phyloP scores from a whole-genome alignment of 2,329 filamentous ascomycete genomes.

The Thermochaetoides dissita region DNA sequence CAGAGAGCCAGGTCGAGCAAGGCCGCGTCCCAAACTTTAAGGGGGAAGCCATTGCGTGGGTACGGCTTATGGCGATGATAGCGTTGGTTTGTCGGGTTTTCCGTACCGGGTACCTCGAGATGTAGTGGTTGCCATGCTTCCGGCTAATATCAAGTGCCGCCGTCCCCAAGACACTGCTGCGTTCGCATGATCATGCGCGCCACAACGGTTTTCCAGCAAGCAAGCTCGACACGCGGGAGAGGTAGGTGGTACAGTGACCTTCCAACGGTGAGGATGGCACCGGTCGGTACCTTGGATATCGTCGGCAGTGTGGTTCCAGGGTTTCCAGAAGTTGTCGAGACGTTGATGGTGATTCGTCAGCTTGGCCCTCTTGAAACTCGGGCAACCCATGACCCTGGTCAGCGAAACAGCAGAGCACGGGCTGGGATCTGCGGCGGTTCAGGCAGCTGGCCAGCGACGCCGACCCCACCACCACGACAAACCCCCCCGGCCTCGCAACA shows the following conservation, averaged over 20 bases:
- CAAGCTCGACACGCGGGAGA: not conserved
- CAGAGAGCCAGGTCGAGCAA: too few species aligned
- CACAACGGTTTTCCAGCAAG: not conserved
- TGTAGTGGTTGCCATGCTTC: not conserved
- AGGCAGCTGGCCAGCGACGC: slow-evolving; percentile 20
- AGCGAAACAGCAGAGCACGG: slow-evolving; percentile 13
- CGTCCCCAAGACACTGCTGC: not conserved
- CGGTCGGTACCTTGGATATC: too few species aligned
- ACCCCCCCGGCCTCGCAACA: slow-evolving; percentile 8
- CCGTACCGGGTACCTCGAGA: too few species aligned
- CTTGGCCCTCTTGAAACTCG: slow-evolving; percentile 10
- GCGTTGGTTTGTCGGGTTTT: too few species aligned
- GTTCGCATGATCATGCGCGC: not conserved
- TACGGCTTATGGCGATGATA: too few species aligned
- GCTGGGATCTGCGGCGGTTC: slow-evolving; percentile 17
- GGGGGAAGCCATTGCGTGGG: too few species aligned
- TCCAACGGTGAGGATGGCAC: not conserved
- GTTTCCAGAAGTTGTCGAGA: slow-evolving; percentile 13
- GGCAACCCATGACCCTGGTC: slow-evolving; percentile 11
- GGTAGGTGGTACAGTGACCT: not conserved
- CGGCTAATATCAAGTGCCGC: not conserved
- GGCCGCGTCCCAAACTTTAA: too few species aligned
- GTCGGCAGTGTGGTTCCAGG: too few species aligned
- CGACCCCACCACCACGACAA: slow-evolving; percentile 17
- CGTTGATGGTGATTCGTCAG: slow-evolving; percentile 12